A percentile compares a stretch with the other conserved stretches of the same genome.
Evolutionary conservation across 495 filamentous ascomycete species (phyloP).

Genomic region (Emericellopsis terricola): DNA sequence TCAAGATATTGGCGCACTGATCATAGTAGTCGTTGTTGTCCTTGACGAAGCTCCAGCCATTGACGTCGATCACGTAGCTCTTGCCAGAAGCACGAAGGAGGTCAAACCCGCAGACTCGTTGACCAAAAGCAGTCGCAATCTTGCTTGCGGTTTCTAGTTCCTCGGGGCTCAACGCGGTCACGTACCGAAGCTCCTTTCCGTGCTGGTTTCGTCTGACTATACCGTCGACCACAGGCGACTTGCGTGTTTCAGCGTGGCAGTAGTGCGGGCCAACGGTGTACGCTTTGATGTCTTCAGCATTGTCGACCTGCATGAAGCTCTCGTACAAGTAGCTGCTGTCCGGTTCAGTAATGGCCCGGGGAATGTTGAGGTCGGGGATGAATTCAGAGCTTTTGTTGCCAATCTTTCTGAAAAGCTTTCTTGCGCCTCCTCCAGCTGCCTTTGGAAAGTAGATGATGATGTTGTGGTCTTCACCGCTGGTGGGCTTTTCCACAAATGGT

Average conservation of each 20-base stretch:
- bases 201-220: conserved; percentile 90
- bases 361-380: conserved; percentile 53
- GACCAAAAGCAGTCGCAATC: conserved; percentile 85
- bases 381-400: conserved; percentile 97
- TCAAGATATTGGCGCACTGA: conserved; percentile 67
- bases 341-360: conserved; percentile 61
- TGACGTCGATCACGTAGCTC: conserved; percentile 97
- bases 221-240: conserved; percentile 92
- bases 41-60: conserved; percentile 99
- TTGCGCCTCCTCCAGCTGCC: conserved; percentile 67
- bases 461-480: conserved; percentile 97
- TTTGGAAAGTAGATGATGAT: conserved; percentile 93
- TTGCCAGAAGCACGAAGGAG: conserved; percentile 70
- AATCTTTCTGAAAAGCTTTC: conserved; percentile 87
- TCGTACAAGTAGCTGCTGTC: conserved; percentile 85
- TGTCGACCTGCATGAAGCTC: conserved; percentile 88
- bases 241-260: conserved; percentile 92
- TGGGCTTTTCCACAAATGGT: conserved; percentile 95
- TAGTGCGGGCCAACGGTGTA: conserved; percentile 91
- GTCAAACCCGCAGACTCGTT: conserved; percentile 93
- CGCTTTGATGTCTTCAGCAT: conserved; percentile 94
- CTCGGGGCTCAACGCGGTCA: conserved; percentile 64
- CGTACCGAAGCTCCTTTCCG: conserved; percentile 92
- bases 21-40: conserved; percentile 99
- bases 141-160: conserved; percentile 74